Evolutionary conservation across 768 basidiomycete species (phyloP).

Genomic region (Lentinula edodes): DNA sequence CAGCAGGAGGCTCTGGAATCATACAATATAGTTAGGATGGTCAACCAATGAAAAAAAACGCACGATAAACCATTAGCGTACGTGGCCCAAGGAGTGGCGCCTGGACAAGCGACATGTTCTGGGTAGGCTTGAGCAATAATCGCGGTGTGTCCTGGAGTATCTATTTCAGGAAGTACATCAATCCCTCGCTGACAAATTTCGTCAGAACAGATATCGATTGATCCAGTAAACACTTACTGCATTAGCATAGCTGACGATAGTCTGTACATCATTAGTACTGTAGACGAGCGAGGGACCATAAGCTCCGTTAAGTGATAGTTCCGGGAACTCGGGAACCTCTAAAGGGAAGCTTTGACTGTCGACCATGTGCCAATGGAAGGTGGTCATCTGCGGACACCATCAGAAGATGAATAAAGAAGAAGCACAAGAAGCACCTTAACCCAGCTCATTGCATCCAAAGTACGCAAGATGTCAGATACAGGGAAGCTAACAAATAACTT

Average conservation of each 20-base stretch:
- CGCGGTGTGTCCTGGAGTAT: conserved; percentile 71
- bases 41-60: neutral
- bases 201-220: neutral
- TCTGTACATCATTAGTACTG: conserved; percentile 45
- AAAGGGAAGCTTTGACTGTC: conserved; percentile 83
- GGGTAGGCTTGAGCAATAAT: conserved; percentile 61
- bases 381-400: conserved; percentile 46
- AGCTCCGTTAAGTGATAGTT: conserved; percentile 58
- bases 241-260: conserved; percentile 64
- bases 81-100: conserved; percentile 48
- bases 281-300: conserved; percentile 58
- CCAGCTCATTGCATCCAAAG: conserved; percentile 72
- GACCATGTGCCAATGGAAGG: conserved; percentile 81
- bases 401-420: neutral
- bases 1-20: conserved; percentile 65
- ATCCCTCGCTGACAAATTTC: conserved; percentile 50
- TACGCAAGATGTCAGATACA: conserved; percentile 58
- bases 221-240: conserved; percentile 39
- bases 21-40: neutral
- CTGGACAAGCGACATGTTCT: conserved; percentile 65
- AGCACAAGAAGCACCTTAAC: conserved; percentile 43
- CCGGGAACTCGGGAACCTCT: conserved; percentile 52
- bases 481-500: conserved; percentile 40
- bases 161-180: conserved; percentile 48
- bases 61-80: conserved; percentile 39